Base-by-base conservation (phyloP, 2,329 filamentous ascomycete genomes). In the Xylariales sp. region DNA sequence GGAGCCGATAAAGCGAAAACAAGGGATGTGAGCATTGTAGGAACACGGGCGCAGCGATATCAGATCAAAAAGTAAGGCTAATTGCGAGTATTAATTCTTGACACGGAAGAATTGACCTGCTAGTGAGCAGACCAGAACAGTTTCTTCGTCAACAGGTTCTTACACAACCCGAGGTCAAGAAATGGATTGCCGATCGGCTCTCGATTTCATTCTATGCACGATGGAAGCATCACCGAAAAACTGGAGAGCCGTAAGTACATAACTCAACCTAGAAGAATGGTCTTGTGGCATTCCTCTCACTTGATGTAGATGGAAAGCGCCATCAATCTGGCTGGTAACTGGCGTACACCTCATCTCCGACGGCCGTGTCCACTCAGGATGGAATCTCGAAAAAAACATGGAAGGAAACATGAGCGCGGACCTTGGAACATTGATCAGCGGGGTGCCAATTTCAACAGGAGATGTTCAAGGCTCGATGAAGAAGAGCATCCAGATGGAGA, bases 21-120 rank as follows among this genome's bases (percentile, higher is more conserved):
- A 14, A 49, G 58, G 46, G 54, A 69, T 36, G 50, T 67, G 43
- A 67, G 67, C 55, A 67, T 67, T 34, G 59, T 67, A 3, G 64
- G 67, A 36, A 66, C 63, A 2, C 59, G 60, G 32, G 64, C 67
- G 12, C 64, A 57, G 49, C 63, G 64, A 60, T 69, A 59, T 52
- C 64, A 69, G 55, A 69, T 67, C n/a, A 69, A 63, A 56, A 69
- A 61, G 67, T 69, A 45, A 67, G 64, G 23, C 9, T 7, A 43
- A 39, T 28, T 1, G n/a, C 4, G 34, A 59, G 4, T 3, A 14
- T 12, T 16, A 14, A 46, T 23, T 39, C 9, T 5, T 6, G 8
- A 32, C 32, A 46, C 39, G 23, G 45, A 39, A 28, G 10, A 56
- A 18, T 23, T 57, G n/a, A 50, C 49, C 32, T 23, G 43, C 39